Evolutionary conservation across 2,329 filamentous ascomycete genomes (phyloP), one percentile per base, ranked within the genome.

Genomic region (Phialophora chinensis): DNA sequence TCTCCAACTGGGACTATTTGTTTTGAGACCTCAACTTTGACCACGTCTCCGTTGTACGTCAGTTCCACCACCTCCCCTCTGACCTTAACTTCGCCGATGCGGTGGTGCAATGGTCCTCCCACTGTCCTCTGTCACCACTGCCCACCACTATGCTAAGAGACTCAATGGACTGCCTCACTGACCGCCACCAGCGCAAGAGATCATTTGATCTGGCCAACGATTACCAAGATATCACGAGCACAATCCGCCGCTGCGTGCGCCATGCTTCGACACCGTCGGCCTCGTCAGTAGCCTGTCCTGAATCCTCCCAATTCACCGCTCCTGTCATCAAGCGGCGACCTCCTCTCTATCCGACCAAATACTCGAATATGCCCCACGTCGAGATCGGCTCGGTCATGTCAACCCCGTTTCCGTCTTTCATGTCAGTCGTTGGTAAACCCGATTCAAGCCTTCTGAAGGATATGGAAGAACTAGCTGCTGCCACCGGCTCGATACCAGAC

Each of bases 381-480:
- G 69, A 72, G 35, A 60, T 66, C 20, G 65, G 44, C 64, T 66
- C 70, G 54, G 67, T 72, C 66, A 68, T 72, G 68, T 70, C 71
- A 60, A 67, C 60, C 61, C 68, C 70, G 38, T 72, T 70, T 60
- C 71, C 71, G 27, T 71, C 71, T 23, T 71, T 73, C 62, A 73
- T 73, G 69, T 71, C 71, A 65, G 66, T 71, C 7, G 69, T 70
- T 65, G 71, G 69, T 47, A 67, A 66, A 47, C 55, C 62, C 49
- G 63, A 66, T 47, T 38, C 54, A 20, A 63, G 59, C 47, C 42
- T 69, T 4, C 42, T 61, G 47, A 67, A 70, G 63, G 66, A 67
- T 60, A 68, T 70, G 63, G 68, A 67, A 63, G 66, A 67, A 20
- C 31, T 67, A 31, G 42, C 65, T 17, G 14, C 42, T 14, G 20